Base-by-base conservation (phyloP, 306 rosid genomes). In the Pterocarpus santalinus region DNA sequence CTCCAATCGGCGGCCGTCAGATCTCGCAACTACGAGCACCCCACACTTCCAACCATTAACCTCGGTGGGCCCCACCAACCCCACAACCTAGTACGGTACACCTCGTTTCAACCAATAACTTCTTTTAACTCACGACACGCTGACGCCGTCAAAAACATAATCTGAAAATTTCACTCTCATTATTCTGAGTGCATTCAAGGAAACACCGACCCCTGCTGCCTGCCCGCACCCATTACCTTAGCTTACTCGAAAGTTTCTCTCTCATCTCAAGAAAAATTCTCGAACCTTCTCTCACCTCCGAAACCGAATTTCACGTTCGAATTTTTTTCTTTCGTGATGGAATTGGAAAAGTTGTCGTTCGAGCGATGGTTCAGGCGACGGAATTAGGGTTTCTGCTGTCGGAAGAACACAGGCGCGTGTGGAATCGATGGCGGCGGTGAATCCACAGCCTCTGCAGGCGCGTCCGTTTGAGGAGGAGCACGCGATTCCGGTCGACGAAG, bases 381-480 rank as follows among this genome's bases (percentile, higher is more conserved):
- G 64, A 76, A 71, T 81, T 91, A 88, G 95, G 92, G 91, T 85
- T 92, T 86, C 75, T 58, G 60, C 35, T 75, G 46, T 22, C 80
- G 69, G 69, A 49, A 47, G 66, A 41, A 47, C 82, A 15, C 34
- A 61, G 83, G 13, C 75, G 13, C 58, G 22, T 46, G 58, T 6
- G 53, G 33, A 11, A 56, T 79, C 46, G 62, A 92, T 94, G 98
- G 90, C 92, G 66, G 89, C 92, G 7, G 89, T 86, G 55, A 93
- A 91, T 80, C 89, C 94, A 38, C 95, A 86, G 74, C 97, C 95
- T 65, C 65, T 90, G 76, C 97, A 86, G 69, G 87, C 87, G 77
- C 90, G 89, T 52, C 91, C 92, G 6, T 84, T 80, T 72, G 87
- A 87, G 87, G 91, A 85, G 43, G 55, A 49, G 55, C 84, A 81